A percentile compares a stretch with the other conserved stretches of the same genome.
These are phyloP conservation scores for Phyllachora maydis DNA, from an alignment of 2,329 filamentous ascomycete species.

Conservation along the genomic window DNA sequence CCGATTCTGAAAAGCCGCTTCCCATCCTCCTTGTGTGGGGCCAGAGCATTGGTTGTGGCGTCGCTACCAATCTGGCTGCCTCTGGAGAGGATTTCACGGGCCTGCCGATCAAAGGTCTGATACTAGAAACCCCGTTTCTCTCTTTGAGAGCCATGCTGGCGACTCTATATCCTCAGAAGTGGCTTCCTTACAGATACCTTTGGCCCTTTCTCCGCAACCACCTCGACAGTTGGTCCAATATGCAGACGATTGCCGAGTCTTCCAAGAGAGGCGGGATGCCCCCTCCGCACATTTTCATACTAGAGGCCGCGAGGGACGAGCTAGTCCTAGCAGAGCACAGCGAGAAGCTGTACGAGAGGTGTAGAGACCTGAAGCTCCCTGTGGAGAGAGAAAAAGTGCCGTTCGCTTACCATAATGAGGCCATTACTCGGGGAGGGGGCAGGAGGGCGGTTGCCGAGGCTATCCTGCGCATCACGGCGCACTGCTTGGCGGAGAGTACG, in stretches of 20 bases:
- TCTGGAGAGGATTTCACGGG: slow-evolving; percentile 14
- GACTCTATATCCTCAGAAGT: slow-evolving; percentile 56
- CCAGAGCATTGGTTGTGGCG: slow-evolving; percentile 55
- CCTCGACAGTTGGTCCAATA: slow-evolving; percentile 30
- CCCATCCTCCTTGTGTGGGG: slow-evolving; percentile 48
- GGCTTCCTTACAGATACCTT: slow-evolving; percentile 59
- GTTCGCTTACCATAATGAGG: slow-evolving; percentile 35
- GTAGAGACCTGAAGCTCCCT: slow-evolving; percentile 21
- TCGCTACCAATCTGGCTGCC: slow-evolving; percentile 41
- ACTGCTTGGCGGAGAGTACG: neutral
- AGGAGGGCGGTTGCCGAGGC: slow-evolving; percentile 21
- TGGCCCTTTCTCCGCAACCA: slow-evolving; percentile 52
- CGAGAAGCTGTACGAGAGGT: slow-evolving; percentile 21
- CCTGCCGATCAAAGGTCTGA: slow-evolving; percentile 23
- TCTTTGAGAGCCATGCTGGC: slow-evolving; percentile 50
- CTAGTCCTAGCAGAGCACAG: slow-evolving; percentile 32
- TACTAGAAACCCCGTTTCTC: slow-evolving; percentile 61
- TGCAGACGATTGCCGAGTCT: slow-evolving; percentile 18
- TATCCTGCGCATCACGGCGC: slow-evolving; percentile 11
- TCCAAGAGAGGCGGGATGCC: slow-evolving; percentile 6
- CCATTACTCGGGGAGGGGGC: slow-evolving; percentile 23
- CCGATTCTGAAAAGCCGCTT: slow-evolving; percentile 9
- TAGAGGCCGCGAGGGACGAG: slow-evolving; percentile 37
- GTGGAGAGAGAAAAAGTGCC: slow-evolving; percentile 21
- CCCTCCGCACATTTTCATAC: slow-evolving; percentile 21